phyloP scores from a whole-genome alignment of 2,329 filamentous ascomycete genomes.

The Basipetospora chlamydospora region DNA sequence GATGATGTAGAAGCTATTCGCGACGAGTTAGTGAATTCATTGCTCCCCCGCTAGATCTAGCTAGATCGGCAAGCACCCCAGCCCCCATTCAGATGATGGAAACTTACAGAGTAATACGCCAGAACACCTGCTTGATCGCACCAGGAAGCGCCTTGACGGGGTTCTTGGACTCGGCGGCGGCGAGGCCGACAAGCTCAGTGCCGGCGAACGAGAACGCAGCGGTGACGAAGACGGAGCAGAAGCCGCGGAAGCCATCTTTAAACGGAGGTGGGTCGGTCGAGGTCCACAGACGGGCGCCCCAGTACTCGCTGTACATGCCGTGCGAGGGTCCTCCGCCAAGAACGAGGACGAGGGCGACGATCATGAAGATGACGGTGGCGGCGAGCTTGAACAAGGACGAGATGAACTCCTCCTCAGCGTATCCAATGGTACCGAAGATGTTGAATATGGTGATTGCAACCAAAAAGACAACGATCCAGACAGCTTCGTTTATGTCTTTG shows the following conservation, averaged over 20 bases:
- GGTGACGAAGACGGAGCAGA: slow-evolving; percentile 55
- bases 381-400: slow-evolving; percentile 39
- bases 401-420: slow-evolving; percentile 41
- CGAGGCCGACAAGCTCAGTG: slow-evolving; percentile 55
- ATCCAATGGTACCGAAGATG: slow-evolving; percentile 39
- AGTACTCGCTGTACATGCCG: slow-evolving; percentile 25
- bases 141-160: slow-evolving; percentile 58
- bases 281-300: slow-evolving; percentile 29
- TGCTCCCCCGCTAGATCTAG: too few species aligned
- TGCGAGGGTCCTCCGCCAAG: slow-evolving; percentile 39
- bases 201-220: slow-evolving; percentile 56
- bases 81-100: too few species aligned
- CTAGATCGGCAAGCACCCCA: too few species aligned
- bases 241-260: slow-evolving; percentile 54
- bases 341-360: slow-evolving; percentile 42
- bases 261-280: slow-evolving; percentile 36
- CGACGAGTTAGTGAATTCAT: too few species aligned
- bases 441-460: slow-evolving; percentile 34
- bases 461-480: slow-evolving; percentile 41
- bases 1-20: slow-evolving; percentile 27
- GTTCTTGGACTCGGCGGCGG: slow-evolving; percentile 53
- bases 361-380: slow-evolving; percentile 46
- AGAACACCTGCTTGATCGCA: slow-evolving; percentile 61
- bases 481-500: slow-evolving; percentile 25
- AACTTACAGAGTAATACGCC: slow-evolving; percentile 29